Conservation (phyloP, 2,329 filamentous ascomycete genomes). For the Fusarium guadeloupense region DNA sequence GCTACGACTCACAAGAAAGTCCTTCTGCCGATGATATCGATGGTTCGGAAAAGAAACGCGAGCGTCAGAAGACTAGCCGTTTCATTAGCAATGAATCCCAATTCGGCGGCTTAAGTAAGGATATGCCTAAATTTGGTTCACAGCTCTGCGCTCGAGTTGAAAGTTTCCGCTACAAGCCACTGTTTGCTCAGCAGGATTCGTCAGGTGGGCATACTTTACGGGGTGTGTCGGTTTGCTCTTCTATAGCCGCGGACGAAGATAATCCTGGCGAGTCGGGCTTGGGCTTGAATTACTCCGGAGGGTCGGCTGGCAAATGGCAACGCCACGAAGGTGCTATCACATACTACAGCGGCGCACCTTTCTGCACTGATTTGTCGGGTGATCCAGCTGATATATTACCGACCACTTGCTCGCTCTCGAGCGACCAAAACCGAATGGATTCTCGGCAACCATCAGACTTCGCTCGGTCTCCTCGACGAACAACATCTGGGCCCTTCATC, state of each 20-base stretch:
- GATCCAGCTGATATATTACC: slow-evolving; percentile 63
- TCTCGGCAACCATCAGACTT: slow-evolving; percentile 11
- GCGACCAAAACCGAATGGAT: slow-evolving; percentile 49
- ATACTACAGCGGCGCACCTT: slow-evolving; percentile 81
- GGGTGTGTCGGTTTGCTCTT: slow-evolving; percentile 60
- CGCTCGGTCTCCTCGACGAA: slow-evolving; percentile 47
- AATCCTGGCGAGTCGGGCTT: slow-evolving; percentile 58
- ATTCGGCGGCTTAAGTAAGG: slow-evolving; percentile 49
- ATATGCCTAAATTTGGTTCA: slow-evolving; percentile 52
- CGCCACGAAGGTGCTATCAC: slow-evolving; percentile 78
- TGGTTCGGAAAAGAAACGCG: slow-evolving; percentile 54
- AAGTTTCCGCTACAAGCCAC: slow-evolving; percentile 69
- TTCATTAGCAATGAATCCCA: slow-evolving; percentile 46
- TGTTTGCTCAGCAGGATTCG: slow-evolving; percentile 63
- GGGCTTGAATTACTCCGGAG: slow-evolving; percentile 58
- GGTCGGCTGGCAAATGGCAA: slow-evolving; percentile 60
- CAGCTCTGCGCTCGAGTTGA: slow-evolving; percentile 52
- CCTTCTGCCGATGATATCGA: slow-evolving; percentile 59
- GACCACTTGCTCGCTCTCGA: slow-evolving; percentile 58
- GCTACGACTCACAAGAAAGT: slow-evolving; percentile 57
- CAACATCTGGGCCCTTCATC: slow-evolving; percentile 61
- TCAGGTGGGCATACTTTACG: slow-evolving; percentile 57
- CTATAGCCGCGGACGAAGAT: slow-evolving; percentile 57
- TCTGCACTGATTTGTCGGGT: slow-evolving; percentile 82
- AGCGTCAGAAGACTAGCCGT: slow-evolving; percentile 54